phyloP scores from a whole-genome alignment of 331 rosid species.

The Quercus lobata region DNA sequence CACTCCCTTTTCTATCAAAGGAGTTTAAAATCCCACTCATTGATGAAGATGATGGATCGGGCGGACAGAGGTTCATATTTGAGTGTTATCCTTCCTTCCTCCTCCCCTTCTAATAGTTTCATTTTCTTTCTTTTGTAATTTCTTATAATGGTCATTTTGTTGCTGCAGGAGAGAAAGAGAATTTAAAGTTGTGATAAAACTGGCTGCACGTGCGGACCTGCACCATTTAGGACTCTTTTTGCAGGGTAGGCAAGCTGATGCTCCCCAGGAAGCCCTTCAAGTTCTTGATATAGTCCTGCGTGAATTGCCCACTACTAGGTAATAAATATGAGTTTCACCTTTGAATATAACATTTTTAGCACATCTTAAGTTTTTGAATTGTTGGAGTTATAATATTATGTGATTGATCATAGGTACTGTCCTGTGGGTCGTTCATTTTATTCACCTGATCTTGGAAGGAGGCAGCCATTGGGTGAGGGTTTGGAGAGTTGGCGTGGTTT shows the following conservation, averaged over 20 bases:
- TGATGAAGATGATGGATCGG: slow-evolving; percentile 94
- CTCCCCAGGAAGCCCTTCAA: slow-evolving; percentile 97
- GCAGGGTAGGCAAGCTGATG: slow-evolving; percentile 91
- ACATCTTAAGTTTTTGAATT: background rate
- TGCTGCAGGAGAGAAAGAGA: slow-evolving; percentile 74
- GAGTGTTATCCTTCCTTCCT: background rate
- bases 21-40: slow-evolving; percentile 70
- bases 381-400: background rate
- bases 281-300: slow-evolving; percentile 93
- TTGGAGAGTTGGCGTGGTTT: slow-evolving; percentile 99
- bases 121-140: background rate
- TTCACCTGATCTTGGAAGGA: slow-evolving; percentile 73
- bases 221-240: slow-evolving; percentile 91
- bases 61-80: slow-evolving; percentile 56
- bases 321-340: background rate
- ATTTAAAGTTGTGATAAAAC: slow-evolving; percentile 76
- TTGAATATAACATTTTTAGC: background rate
- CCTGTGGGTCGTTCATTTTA: slow-evolving; percentile 95
- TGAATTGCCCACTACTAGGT: slow-evolving; percentile 86
- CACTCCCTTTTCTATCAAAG: slow-evolving; percentile 70
- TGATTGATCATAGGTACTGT: slow-evolving; percentile 51
- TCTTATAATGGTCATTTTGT: background rate
- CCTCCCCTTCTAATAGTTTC: background rate
- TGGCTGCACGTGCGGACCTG: slow-evolving; percentile 91
- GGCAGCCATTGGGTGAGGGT: slow-evolving; percentile 92